Conservation (phyloP, 768 basidiomycete genomes). For the Lactifluus piperatus region DNA sequence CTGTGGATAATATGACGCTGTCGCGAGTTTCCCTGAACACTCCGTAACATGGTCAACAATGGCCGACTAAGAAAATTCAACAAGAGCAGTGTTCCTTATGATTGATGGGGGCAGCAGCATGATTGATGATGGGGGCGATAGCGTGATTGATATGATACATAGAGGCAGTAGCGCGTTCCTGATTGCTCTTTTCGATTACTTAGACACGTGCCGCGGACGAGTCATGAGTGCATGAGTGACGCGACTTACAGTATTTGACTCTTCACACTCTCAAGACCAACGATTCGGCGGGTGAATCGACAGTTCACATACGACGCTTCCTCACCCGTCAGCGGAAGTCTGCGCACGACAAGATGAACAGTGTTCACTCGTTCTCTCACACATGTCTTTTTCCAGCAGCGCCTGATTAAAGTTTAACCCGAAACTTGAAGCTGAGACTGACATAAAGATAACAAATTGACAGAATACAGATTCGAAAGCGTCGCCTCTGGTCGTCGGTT, state of each 20-base stretch:
- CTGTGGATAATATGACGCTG: too few relatives aligned
- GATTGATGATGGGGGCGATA: too few relatives aligned
- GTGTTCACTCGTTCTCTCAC: too few relatives aligned
- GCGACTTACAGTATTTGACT: constrained; percentile 30
- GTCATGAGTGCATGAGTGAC: constrained; percentile 20
- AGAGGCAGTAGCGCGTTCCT: too few relatives aligned
- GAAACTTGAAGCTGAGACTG: constrained; percentile 70
- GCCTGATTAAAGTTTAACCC: constrained; percentile 82
- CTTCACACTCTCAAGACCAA: constrained; percentile 79
- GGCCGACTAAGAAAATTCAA: too few relatives aligned
- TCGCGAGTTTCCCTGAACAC: too few relatives aligned
- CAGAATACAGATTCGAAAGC: constrained; percentile 70
- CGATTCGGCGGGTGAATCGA: constrained; percentile 74
- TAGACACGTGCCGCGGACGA: too few relatives aligned
- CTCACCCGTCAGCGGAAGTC: constrained; percentile 59
- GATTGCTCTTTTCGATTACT: too few relatives aligned
- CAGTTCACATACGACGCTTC: constrained; percentile 83
- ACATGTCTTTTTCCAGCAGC: constrained; percentile 58
- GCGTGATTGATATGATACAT: too few relatives aligned
- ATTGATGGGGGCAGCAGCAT: too few relatives aligned
- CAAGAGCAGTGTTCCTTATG: too few relatives aligned
- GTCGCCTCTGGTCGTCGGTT: constrained; percentile 64
- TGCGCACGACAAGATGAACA: constrained; percentile 67
- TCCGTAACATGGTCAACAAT: too few relatives aligned
- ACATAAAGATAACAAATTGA: constrained; percentile 69